Percentiles rank a stretch among this genome's conserved stretches.
These are phyloP conservation scores for Eucalyptus rudis DNA, from an alignment of 345 rosid species.

Conservation along the genomic window DNA sequence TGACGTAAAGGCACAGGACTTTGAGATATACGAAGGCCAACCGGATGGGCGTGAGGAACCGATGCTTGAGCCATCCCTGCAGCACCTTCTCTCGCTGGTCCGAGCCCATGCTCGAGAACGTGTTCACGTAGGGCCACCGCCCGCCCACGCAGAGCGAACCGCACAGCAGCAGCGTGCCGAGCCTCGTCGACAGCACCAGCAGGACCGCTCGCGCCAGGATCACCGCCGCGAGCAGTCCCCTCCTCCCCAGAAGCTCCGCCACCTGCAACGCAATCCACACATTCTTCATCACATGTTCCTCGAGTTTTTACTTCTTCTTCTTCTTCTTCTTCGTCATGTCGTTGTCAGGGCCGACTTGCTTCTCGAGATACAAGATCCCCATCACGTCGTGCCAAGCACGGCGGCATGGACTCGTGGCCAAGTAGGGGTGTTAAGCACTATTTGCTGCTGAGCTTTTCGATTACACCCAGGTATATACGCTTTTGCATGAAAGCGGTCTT, in stretches of 20 bases:
- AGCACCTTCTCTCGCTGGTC: slow-evolving; percentile 51
- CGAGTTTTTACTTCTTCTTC: neutral
- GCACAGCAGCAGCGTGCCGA: slow-evolving; percentile 62
- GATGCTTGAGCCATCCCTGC: slow-evolving; percentile 29
- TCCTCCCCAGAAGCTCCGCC: slow-evolving; percentile 19
- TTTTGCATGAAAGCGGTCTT: neutral
- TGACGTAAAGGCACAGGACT: slow-evolving; percentile 20
- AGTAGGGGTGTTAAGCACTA: neutral
- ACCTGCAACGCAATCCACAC: neutral
- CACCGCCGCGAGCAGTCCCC: slow-evolving; percentile 9
- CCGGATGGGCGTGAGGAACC: slow-evolving; percentile 38
- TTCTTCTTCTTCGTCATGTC: neutral
- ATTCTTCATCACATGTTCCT: neutral
- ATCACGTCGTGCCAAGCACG: neutral
- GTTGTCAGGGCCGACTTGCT: neutral
- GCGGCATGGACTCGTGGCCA: neutral
- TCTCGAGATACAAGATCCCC: neutral
- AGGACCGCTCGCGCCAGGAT: slow-evolving; percentile 27
- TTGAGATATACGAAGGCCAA: slow-evolving; percentile 30
- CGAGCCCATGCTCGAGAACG: slow-evolving; percentile 26
- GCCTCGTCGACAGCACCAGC: slow-evolving; percentile 37
- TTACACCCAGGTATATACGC: neutral
- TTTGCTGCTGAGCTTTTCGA: neutral
- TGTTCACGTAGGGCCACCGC: slow-evolving; percentile 39
- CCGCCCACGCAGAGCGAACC: slow-evolving; percentile 34